These are phyloP conservation scores for Periconia macrospinosa DNA, from an alignment of 2,329 filamentous ascomycete species.

Conservation along the genomic window DNA sequence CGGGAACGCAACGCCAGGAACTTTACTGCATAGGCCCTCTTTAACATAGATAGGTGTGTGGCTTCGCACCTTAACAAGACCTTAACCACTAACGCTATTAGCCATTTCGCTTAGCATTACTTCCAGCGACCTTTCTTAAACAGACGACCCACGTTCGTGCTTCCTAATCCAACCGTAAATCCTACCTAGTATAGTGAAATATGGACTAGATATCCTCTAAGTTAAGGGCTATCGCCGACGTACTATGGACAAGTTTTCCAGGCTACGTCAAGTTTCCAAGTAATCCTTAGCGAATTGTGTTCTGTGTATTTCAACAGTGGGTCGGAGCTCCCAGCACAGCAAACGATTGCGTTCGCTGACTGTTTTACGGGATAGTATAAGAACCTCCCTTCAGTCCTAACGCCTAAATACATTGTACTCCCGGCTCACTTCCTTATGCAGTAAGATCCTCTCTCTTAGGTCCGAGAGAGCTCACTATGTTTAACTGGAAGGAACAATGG, in stretches of 20 bases:
- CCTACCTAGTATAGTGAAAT: not conserved
- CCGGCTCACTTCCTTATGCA: not conserved
- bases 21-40: not conserved
- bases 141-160: not conserved
- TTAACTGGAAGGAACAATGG: too few relatives aligned
- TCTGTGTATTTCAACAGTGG: not conserved
- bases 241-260: not conserved
- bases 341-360: not conserved
- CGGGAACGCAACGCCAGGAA: not conserved
- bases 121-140: not conserved
- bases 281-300: not conserved
- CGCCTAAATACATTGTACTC: not conserved
- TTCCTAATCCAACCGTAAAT: not conserved
- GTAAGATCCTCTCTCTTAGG: not conserved
- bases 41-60: too few relatives aligned
- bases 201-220: not conserved
- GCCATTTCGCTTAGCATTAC: not conserved
- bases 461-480: too few relatives aligned
- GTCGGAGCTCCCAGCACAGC: not conserved
- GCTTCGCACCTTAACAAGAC: too few relatives aligned
- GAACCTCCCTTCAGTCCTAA: not conserved
- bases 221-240: not conserved
- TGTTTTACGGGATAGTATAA: not conserved
- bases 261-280: not conserved
- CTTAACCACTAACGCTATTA: too few relatives aligned